These are phyloP conservation scores for Neoboletus magnificus DNA, from an alignment of 768 basidiomycete species.

Conservation along the genomic window DNA sequence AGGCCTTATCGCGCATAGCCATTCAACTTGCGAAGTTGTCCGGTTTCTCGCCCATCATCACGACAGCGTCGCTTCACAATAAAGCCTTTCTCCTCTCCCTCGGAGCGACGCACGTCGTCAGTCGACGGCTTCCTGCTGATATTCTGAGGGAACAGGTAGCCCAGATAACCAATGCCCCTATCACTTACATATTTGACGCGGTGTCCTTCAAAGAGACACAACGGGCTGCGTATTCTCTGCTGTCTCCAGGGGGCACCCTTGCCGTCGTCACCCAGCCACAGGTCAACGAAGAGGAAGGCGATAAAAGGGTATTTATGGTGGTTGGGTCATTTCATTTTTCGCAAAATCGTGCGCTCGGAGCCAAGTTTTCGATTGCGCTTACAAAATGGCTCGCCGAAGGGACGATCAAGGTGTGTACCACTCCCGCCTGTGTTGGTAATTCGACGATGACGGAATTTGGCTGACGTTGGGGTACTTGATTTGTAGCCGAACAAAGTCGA, in stretches of 20 bases:
- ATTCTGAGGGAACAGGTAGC: conserved; percentile 8
- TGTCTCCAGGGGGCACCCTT: conserved; percentile 31
- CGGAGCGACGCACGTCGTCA: conserved; percentile 38
- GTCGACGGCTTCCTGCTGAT: conserved; percentile 21
- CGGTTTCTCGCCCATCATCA: conserved; percentile 36
- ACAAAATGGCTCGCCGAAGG: conserved; percentile 18
- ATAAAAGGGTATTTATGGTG: background rate
- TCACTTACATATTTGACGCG: conserved; percentile 26
- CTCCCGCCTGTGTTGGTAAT: background rate
- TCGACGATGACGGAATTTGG: too few species aligned
- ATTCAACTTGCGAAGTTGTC: conserved; percentile 35
- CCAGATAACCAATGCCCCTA: background rate
- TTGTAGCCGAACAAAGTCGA: conserved; percentile 37
- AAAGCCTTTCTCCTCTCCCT: conserved; percentile 26
- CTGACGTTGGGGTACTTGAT: background rate
- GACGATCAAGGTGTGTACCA: conserved; percentile 11
- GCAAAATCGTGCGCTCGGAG: conserved; percentile 7
- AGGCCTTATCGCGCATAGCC: conserved; percentile 6
- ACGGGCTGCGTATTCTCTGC: conserved; percentile 23
- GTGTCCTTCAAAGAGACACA: conserved; percentile 35
- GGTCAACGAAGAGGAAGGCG: background rate
- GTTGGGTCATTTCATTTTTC: conserved; percentile 2
- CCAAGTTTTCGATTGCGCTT: conserved; percentile 9
- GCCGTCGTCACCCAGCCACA: conserved; percentile 1
- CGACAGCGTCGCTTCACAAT: conserved; percentile 38